These are phyloP conservation scores for Plantago major DNA, from an alignment of 257 asterid genomes.

Conservation along the genomic window DNA sequence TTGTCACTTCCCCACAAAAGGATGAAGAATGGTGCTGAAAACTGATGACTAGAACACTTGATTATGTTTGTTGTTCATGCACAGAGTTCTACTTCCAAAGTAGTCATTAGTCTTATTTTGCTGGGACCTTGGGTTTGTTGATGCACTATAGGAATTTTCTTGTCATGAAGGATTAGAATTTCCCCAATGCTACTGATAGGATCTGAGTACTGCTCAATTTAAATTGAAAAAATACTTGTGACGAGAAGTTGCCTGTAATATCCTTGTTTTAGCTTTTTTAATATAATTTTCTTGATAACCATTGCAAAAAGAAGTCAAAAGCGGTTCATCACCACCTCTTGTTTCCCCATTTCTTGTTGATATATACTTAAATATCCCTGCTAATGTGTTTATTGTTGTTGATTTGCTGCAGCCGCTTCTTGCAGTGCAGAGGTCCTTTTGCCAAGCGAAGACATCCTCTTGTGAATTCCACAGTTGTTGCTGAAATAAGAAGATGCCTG, in stretches of 20 bases:
- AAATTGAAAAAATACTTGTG: no score
- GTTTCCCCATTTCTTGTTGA: conserved; percentile 11
- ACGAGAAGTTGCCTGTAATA: no score
- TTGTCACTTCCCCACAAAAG: not conserved
- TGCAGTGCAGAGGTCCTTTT: conserved; percentile 55
- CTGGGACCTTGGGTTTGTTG: no score
- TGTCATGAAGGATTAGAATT: no score
- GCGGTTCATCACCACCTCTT: no score
- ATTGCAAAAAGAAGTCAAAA: no score
- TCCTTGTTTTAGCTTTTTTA: no score
- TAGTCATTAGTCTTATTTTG: not conserved
- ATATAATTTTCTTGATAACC: no score
- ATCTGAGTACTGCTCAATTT: no score
- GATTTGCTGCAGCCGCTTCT: conserved; percentile 49
- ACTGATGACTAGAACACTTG: not conserved
- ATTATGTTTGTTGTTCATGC: not conserved
- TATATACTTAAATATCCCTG: not conserved
- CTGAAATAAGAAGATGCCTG: conserved; percentile 48
- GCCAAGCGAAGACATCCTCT: conserved; percentile 57
- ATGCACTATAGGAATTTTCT: no score
- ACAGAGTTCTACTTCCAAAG: not conserved
- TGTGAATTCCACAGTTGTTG: conserved; percentile 41
- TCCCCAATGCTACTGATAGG: no score
- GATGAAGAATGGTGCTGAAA: not conserved
- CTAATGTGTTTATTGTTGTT: conserved; percentile 14